Evolutionary conservation across 2,329 filamentous ascomycete genomes (phyloP).

Genomic region (Colletotrichum tanaceti): DNA sequence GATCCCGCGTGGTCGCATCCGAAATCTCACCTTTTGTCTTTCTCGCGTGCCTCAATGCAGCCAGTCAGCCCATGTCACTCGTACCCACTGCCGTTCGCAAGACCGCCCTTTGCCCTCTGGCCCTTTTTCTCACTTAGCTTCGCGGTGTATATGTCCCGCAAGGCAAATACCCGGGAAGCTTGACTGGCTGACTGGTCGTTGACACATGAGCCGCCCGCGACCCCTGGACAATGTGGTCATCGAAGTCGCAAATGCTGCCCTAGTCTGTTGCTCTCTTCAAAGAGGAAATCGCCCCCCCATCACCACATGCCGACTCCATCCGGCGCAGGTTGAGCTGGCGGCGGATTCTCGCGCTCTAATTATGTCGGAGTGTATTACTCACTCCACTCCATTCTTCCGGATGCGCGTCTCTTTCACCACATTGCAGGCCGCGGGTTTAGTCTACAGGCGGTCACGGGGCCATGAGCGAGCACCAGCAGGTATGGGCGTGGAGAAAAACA

Average conservation of each 20-base stretch:
- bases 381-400: neutral
- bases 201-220: conserved; percentile 14
- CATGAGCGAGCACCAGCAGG: conserved; percentile 8
- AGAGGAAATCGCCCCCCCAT: conserved; percentile 23
- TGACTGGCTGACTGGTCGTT: conserved; percentile 15
- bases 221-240: conserved; percentile 15
- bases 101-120: conserved; percentile 11
- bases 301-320: conserved; percentile 37
- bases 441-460: conserved; percentile 23
- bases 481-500: neutral
- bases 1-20: conserved; percentile 32
- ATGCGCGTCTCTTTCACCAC: too few species aligned
- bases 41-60: conserved; percentile 31
- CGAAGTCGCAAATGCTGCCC: neutral
- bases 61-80: conserved; percentile 16
- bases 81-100: conserved; percentile 28
- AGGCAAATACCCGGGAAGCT: conserved; percentile 11
- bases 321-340: conserved; percentile 7
- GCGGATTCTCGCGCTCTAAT: conserved; percentile 9
- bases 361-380: conserved; percentile 19
- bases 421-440: conserved; percentile 17
- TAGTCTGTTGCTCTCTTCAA: conserved; percentile 15
- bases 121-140: conserved; percentile 19
- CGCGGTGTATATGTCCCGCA: conserved; percentile 17
- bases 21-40: conserved; percentile 28